Conservation (phyloP, 352 stramenopile genomes). For the Pythium aristosporum region DNA sequence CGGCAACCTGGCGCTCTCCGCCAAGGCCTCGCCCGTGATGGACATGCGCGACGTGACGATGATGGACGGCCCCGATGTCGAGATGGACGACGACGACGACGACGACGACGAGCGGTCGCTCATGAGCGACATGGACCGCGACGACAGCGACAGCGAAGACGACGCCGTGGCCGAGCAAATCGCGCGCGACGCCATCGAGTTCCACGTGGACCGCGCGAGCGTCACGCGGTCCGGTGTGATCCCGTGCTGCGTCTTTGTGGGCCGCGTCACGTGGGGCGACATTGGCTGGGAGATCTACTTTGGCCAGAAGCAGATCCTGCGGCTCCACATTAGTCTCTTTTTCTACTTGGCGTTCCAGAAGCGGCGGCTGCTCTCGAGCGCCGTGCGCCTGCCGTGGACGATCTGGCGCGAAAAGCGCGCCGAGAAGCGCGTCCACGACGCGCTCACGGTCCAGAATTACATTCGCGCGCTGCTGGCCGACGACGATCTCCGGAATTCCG, state of each 20-base stretch:
- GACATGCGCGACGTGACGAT: slow-evolving; percentile 33
- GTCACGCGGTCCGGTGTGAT: slow-evolving; percentile 69
- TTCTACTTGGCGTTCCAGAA: slow-evolving; percentile 50
- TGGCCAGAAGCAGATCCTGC: slow-evolving; percentile 80
- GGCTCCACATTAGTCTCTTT: slow-evolving; percentile 66
- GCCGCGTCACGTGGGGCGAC: slow-evolving; percentile 70
- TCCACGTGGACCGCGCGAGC: slow-evolving; percentile 69
- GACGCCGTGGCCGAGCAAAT: slow-evolving; percentile 60
- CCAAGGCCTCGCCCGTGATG: slow-evolving; percentile 11
- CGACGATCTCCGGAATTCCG: slow-evolving; percentile 67
- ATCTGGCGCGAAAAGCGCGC: slow-evolving; percentile 82
- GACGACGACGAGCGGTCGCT: slow-evolving; percentile 31
- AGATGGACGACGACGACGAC: slow-evolving; percentile 31
- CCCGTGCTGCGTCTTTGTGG: slow-evolving; percentile 82
- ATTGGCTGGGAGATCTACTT: slow-evolving; percentile 87
- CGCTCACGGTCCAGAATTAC: slow-evolving; percentile 75
- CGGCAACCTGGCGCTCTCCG: background rate
- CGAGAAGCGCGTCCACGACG: slow-evolving; percentile 62
- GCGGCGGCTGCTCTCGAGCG: slow-evolving; percentile 39
- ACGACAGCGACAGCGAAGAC: slow-evolving; percentile 39
- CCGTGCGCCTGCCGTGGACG: slow-evolving; percentile 67
- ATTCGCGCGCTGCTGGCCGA: slow-evolving; percentile 63
- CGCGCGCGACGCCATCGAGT: slow-evolving; percentile 70
- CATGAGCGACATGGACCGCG: slow-evolving; percentile 33
- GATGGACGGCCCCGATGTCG: slow-evolving; percentile 25